A percentile compares a stretch with the other conserved stretches of the same genome.
phyloP scores from a whole-genome alignment of 1,284 basidiomycete genomes.

The Heterobasidion irregulare region DNA sequence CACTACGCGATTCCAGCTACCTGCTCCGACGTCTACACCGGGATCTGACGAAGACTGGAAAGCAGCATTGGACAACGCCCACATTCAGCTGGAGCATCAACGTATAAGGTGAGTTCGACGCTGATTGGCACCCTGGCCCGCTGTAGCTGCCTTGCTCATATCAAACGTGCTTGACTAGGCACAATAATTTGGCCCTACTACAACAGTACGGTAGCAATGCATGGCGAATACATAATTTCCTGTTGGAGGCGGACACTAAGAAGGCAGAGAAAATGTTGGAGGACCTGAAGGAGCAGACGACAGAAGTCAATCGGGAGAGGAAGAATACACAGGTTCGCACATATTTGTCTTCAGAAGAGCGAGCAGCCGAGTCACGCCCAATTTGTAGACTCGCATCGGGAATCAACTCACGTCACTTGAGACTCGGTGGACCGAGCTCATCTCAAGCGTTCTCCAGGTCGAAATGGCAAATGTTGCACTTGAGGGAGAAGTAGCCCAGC shows the following conservation, averaged over 20 bases:
- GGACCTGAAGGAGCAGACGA: slow-evolving; percentile 64
- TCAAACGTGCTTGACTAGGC: slow-evolving; percentile 31
- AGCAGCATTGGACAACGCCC: slow-evolving; percentile 69
- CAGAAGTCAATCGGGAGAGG: slow-evolving; percentile 79
- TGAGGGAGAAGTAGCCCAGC: slow-evolving; percentile 60
- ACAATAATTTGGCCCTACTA: slow-evolving; percentile 79
- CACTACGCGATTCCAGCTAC: slow-evolving; percentile 72
- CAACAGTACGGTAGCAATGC: slow-evolving; percentile 87
- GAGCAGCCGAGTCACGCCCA: neutral
- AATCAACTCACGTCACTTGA: slow-evolving; percentile 73
- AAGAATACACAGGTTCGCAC: slow-evolving; percentile 73
- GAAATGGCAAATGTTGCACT: slow-evolving; percentile 88
- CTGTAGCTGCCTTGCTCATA: slow-evolving; percentile 3
- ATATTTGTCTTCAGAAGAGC: neutral
- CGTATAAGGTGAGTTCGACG: slow-evolving; percentile 56
- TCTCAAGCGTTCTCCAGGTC: slow-evolving; percentile 82
- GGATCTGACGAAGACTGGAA: slow-evolving; percentile 77
- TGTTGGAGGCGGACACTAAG: slow-evolving; percentile 72
- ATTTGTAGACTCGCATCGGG: slow-evolving; percentile 59
- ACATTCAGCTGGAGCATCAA: slow-evolving; percentile 88
- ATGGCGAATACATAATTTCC: slow-evolving; percentile 88
- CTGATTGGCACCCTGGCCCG: neutral
- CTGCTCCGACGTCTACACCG: slow-evolving; percentile 55
- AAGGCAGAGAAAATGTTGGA: slow-evolving; percentile 69
- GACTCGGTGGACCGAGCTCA: slow-evolving; percentile 82